A percentile compares a stretch with the other conserved stretches of the same genome.
phyloP scores from a whole-genome alignment of 1,139 yeast species.

The Meyerozyma guilliermondii region DNA sequence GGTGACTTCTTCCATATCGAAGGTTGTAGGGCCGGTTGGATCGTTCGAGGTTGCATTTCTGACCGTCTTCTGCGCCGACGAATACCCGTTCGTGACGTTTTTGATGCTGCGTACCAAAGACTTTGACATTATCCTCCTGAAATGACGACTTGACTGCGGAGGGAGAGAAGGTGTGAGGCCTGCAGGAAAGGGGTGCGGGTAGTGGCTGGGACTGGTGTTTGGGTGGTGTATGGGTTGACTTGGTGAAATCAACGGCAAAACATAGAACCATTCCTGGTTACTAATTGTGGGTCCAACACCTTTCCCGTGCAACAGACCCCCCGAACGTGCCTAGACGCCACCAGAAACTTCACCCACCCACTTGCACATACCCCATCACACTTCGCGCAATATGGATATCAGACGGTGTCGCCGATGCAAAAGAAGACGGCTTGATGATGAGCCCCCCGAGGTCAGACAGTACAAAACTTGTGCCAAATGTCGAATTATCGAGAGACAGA shows the following conservation, averaged over 20 bases:
- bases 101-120: slow-evolving; percentile 80
- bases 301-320: not conserved
- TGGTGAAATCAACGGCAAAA: no score
- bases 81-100: slow-evolving; percentile 90
- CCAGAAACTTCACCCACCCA: not conserved
- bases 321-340: not conserved
- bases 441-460: slow-evolving; percentile 54
- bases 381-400: slow-evolving; percentile 2
- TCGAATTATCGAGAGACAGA: slow-evolving; percentile 49
- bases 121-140: slow-evolving; percentile 81
- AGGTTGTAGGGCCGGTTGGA: slow-evolving; percentile 75
- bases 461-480: slow-evolving; percentile 59
- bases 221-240: no score
- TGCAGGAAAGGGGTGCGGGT: no score
- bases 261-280: no score
- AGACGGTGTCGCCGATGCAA: slow-evolving; percentile 58
- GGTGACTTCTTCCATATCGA: slow-evolving; percentile 83
- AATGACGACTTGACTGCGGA: no score
- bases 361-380: not conserved
- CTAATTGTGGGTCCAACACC: no score
- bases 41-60: slow-evolving; percentile 94
- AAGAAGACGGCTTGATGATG: slow-evolving; percentile 53
- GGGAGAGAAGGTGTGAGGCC: no score
- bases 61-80: slow-evolving; percentile 79
- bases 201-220: no score